phyloP scores from a whole-genome alignment of 495 filamentous ascomycete species.

The Penicillium ucsense region DNA sequence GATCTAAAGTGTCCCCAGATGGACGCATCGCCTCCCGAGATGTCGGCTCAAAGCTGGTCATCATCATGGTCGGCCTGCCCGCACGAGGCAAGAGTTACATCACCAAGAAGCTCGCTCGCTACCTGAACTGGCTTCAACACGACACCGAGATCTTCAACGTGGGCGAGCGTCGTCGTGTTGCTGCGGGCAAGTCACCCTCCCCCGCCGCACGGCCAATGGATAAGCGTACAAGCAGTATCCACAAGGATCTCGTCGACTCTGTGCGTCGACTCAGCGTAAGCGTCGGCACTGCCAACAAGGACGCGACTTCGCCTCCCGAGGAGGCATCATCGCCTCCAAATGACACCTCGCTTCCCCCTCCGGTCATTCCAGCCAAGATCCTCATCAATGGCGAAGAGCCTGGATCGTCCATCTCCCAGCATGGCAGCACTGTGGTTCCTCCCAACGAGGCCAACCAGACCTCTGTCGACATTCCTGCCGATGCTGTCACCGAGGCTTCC shows the following conservation, averaged over 20 bases:
- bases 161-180: constrained; percentile 76
- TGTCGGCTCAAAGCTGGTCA: constrained; percentile 89
- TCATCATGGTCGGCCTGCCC: constrained; percentile 96
- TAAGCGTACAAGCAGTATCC: constrained; percentile 21
- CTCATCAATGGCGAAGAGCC: constrained; percentile 39
- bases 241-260: constrained; percentile 35
- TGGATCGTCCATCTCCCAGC: constrained; percentile 14
- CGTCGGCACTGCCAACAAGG: constrained; percentile 22
- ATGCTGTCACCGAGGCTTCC: constrained; percentile 21
- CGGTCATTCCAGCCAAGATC: constrained; percentile 36
- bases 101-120: constrained; percentile 92
- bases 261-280: constrained; percentile 35
- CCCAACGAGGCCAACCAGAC: constrained; percentile 14
- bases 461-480: constrained; percentile 11
- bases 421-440: constrained; percentile 23
- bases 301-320: constrained; percentile 17
- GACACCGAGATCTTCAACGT: constrained; percentile 95
- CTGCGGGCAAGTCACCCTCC: constrained; percentile 48
- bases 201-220: constrained; percentile 14
- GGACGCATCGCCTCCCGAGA: constrained; percentile 85
- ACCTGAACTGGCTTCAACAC: constrained; percentile 95
- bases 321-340: constrained; percentile 9
- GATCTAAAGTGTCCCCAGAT: constrained; percentile 88
- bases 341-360: constrained; percentile 22
- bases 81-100: constrained; percentile 96